phyloP scores from a whole-genome alignment of 1,139 yeast genomes.

The Spathaspora sp. region DNA sequence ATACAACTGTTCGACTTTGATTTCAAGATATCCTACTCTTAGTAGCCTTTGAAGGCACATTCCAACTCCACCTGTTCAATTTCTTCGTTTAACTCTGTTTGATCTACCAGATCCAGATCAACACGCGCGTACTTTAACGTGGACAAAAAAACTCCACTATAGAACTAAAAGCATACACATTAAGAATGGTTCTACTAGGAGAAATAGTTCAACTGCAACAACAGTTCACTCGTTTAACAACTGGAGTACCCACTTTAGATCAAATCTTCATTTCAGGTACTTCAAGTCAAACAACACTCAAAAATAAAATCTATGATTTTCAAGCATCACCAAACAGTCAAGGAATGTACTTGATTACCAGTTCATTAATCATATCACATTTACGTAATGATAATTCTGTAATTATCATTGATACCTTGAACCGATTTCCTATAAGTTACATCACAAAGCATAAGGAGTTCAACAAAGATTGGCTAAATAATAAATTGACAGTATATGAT shows the following conservation, averaged over 20 bases:
- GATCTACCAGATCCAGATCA: background rate
- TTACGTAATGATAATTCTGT: conserved; percentile 20
- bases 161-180: background rate
- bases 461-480: conserved; percentile 11
- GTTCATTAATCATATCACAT: conserved; percentile 30
- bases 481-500: conserved; percentile 8
- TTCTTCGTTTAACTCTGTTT: no score
- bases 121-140: background rate
- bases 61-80: no score
- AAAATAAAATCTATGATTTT: conserved; percentile 32
- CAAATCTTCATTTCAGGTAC: conserved; percentile 16
- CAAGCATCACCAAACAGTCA: conserved; percentile 37
- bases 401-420: conserved; percentile 31
- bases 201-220: conserved; percentile 12
- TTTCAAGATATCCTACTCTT: no score
- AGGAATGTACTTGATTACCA: conserved; percentile 23
- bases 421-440: conserved; percentile 29
- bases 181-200: conserved; percentile 11
- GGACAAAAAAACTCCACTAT: background rate
- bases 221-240: conserved; percentile 16
- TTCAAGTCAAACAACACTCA: conserved; percentile 4
- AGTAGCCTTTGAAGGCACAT: no score
- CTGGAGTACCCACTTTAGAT: conserved; percentile 31
- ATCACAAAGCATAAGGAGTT: conserved; percentile 21
- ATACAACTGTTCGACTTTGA: no score